Percentiles rank a stretch among this genome's conserved stretches.
phyloP scores from a whole-genome alignment of 2,329 filamentous ascomycete genomes.

The Clonostachys byssicola region DNA sequence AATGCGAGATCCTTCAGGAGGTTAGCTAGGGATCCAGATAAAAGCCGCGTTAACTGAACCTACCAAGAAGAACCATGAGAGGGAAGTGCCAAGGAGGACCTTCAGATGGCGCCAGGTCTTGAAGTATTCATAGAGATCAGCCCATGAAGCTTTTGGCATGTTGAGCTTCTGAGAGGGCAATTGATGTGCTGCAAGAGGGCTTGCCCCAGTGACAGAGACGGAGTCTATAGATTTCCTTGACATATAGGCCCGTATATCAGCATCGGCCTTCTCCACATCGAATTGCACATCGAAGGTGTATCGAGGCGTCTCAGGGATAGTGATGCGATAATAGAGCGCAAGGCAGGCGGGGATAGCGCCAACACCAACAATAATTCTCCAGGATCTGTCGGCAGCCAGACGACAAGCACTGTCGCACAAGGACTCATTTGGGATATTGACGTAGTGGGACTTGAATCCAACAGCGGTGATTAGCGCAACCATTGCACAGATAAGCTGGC shows the following conservation, averaged over 20 bases:
- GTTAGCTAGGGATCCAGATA: too few relatives aligned
- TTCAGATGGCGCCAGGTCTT: constrained; percentile 65
- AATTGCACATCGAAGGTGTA: constrained; percentile 79
- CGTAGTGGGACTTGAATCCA: constrained; percentile 54
- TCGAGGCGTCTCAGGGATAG: constrained; percentile 79
- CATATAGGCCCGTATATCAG: constrained; percentile 62
- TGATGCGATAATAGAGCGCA: constrained; percentile 81
- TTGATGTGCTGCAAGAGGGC: constrained; percentile 47
- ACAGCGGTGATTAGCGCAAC: constrained; percentile 66
- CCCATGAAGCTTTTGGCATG: constrained; percentile 65
- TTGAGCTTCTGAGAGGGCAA: constrained; percentile 34
- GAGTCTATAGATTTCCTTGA: constrained; percentile 40
- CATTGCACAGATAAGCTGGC: constrained; percentile 69
- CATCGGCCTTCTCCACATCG: constrained; percentile 71
- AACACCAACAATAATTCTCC: constrained; percentile 77
- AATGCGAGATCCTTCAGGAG: constrained; percentile 56
- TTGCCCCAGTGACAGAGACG: constrained; percentile 28
- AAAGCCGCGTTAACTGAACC: constrained; percentile 4
- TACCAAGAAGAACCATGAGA: constrained; percentile 77
- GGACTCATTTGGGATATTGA: constrained; percentile 28
- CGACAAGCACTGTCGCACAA: constrained; percentile 60
- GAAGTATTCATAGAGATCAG: constrained; percentile 66
- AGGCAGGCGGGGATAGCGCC: constrained; percentile 74
- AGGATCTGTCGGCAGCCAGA: constrained; percentile 72
- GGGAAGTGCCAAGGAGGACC: constrained; percentile 69